Conservation (phyloP, 2,329 filamentous ascomycete genomes). For the Penicillium rolfsii region DNA sequence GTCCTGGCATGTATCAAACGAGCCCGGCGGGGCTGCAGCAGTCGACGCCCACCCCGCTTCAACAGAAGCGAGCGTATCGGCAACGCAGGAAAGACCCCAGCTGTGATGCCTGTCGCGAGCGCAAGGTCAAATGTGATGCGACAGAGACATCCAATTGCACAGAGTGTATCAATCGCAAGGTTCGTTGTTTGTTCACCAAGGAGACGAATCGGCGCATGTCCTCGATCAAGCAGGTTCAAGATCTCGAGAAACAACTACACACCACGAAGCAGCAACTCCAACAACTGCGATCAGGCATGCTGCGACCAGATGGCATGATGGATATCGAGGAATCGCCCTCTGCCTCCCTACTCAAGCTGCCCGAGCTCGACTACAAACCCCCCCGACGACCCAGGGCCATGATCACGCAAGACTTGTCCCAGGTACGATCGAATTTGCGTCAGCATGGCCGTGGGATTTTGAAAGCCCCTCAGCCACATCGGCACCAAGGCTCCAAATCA, state of each 20-base stretch:
- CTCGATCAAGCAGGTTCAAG: constrained; percentile 98
- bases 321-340: constrained; percentile 47
- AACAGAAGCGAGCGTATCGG: constrained; percentile 85
- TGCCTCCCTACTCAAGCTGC: constrained; percentile 60
- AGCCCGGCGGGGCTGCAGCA: constrained; percentile 51
- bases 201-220: constrained; percentile 99
- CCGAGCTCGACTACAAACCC: constrained; percentile 68
- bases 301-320: constrained; percentile 51
- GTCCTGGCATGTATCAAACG: constrained; percentile 38
- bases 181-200: constrained; percentile 98
- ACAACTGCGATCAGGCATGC: constrained; percentile 68
- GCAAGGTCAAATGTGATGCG: constrained; percentile 84
- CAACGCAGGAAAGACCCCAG: constrained; percentile 95
- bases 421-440: constrained; percentile 72
- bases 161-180: constrained; percentile 93
- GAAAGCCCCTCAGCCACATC: constrained; percentile 72
- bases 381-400: constrained; percentile 65
- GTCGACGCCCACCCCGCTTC: constrained; percentile 69
- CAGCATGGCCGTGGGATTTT: constrained; percentile 77
- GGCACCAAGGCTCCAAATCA: constrained; percentile 55
- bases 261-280: constrained; percentile 78
- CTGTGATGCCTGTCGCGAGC: constrained; percentile 93
- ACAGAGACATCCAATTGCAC: constrained; percentile 96
- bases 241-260: constrained; percentile 88
- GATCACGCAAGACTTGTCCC: constrained; percentile 68